Evolutionary conservation across 805 yeast species (phyloP), one percentile per base, ranked within the genome.

Genomic region (Deakozyma indianensis): DNA sequence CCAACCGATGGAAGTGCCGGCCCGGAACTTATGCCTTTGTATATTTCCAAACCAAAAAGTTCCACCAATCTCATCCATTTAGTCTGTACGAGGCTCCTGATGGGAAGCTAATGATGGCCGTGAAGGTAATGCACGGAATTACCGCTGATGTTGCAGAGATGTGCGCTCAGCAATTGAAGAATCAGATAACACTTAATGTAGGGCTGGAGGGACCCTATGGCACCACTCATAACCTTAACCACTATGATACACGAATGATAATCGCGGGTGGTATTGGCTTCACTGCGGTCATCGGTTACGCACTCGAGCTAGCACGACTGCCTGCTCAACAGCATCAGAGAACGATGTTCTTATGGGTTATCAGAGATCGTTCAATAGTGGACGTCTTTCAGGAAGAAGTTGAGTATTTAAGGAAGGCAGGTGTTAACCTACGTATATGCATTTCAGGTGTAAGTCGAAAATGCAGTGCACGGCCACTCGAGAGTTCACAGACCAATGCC

Each of bases 41-140:
- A 23, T 45, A 48, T 51, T 78, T 47, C 64, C 73, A 42, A 44
- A 66, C 70, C 23, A 58, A 62, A 3, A 64, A 69, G 32, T 74
- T 78, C 58, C 80, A 79, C 77, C 83, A 80, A 56, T 73, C 80
- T 2, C 85, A 80, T 57, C 87, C 88, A 2, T 80, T 82, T 60
- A 77, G 86, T 2, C 38, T 58, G 25, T 48, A 48, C 23, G 38
- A 41, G 2, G 41, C 43, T 7, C 24, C 43, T 1, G 42, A 28
- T 15, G 48, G 47, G 5, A 35, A 53, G 20, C 21, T 56, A 32
- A 54, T 50, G 44, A 47, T 56, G 3, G 52, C 44, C 29, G 45
- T 47, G 43, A 45, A 51, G 3, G 54, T 53, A 16, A 75, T 76
- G 57, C 67, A 68, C n/a, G 86, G 85, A 47, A 59, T 76, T 44